These are phyloP conservation scores for Venturia nashicola DNA, from an alignment of 2,329 filamentous ascomycete species.

Conservation along the genomic window DNA sequence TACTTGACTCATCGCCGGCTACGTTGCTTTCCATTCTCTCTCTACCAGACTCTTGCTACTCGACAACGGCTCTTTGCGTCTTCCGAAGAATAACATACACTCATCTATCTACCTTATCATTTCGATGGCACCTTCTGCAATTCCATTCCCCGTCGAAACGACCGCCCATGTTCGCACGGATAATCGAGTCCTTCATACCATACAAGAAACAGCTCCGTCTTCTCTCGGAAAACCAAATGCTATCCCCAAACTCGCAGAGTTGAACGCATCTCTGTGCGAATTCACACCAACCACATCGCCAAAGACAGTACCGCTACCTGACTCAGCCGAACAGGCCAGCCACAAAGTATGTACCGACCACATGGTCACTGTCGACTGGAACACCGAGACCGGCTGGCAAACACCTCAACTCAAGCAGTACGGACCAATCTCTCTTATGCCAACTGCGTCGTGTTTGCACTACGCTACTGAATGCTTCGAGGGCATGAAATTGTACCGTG, in stretches of 20 bases:
- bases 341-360: conserved; percentile 59
- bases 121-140: conserved; percentile 16
- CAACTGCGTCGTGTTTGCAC: conserved; percentile 70
- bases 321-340: conserved; percentile 26
- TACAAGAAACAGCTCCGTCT: conserved; percentile 20
- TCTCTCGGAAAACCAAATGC: conserved; percentile 14
- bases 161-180: conserved; percentile 17
- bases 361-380: conserved; percentile 71
- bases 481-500: conserved; percentile 62
- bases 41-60: neutral
- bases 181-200: conserved; percentile 20
- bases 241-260: conserved; percentile 19
- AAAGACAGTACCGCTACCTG: conserved; percentile 28
- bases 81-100: neutral
- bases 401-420: conserved; percentile 64
- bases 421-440: conserved; percentile 64
- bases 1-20: neutral
- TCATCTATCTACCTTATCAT: neutral
- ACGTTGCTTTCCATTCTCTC: neutral
- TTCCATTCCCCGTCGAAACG: conserved; percentile 5
- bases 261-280: conserved; percentile 32
- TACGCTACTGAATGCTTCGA: conserved; percentile 91
- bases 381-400: conserved; percentile 52
- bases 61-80: neutral
- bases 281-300: conserved; percentile 28